Conservation (phyloP, 345 rosid genomes). For the Rhizophora mangle region DNA sequence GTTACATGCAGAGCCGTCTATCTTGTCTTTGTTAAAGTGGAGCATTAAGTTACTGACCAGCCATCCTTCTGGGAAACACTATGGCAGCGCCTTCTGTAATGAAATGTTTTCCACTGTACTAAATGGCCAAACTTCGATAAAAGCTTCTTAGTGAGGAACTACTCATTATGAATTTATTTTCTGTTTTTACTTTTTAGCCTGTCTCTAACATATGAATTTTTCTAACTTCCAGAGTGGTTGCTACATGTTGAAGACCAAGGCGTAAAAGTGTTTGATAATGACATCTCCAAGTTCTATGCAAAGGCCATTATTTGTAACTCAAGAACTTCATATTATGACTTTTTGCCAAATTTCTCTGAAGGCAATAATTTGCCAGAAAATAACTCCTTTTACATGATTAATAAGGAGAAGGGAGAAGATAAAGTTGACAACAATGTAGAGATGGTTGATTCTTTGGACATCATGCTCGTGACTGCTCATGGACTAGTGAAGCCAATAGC, state of each 20-base stretch:
- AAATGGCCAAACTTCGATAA: conserved; percentile 14
- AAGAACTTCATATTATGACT: conserved; percentile 27
- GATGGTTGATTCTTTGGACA: conserved; percentile 34
- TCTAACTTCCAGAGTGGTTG: conserved; percentile 58
- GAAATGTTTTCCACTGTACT: conserved; percentile 12
- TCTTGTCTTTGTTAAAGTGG: conserved; percentile 20
- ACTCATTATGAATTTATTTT: background rate
- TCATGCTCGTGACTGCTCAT: conserved; percentile 13
- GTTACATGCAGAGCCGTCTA: conserved; percentile 16
- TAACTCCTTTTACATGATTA: background rate
- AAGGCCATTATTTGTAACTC: conserved; percentile 41
- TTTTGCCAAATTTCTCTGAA: conserved; percentile 6
- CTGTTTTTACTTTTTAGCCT: background rate
- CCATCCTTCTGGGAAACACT: conserved; percentile 17
- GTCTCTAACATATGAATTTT: conserved; percentile 12
- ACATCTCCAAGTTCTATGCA: conserved; percentile 47
- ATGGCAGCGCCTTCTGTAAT: conserved; percentile 10
- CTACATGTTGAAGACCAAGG: conserved; percentile 59
- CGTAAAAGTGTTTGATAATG: conserved; percentile 45
- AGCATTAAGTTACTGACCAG: conserved; percentile 21
- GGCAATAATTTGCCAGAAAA: conserved; percentile 18
- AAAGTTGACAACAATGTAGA: conserved; percentile 24
- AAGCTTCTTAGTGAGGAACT: conserved; percentile 14
- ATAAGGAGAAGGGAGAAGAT: conserved; percentile 8
- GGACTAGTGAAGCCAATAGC: conserved; percentile 19